A percentile compares a stretch with the other conserved stretches of the same genome.
phyloP scores from a whole-genome alignment of 257 asterid genomes.

The Solanum sitiens region DNA sequence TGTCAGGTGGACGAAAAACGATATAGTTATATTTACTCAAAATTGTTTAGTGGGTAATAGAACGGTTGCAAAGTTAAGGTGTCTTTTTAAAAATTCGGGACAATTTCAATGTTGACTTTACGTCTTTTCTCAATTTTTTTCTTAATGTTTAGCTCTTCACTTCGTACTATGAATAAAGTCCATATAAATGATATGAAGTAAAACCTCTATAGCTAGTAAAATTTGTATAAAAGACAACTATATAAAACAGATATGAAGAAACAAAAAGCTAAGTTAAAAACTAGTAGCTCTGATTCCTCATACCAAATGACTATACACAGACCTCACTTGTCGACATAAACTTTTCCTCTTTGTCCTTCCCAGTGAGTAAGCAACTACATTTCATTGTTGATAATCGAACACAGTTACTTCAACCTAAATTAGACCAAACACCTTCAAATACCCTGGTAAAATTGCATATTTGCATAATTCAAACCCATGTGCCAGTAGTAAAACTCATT shows the following conservation, averaged over 20 bases:
- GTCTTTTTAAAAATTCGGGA: too few species aligned
- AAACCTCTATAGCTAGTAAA: not conserved
- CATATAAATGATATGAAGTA: not conserved
- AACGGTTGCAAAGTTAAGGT: too few species aligned
- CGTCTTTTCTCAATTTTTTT: not conserved
- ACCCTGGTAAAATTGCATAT: not conserved
- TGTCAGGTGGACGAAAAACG: too few species aligned
- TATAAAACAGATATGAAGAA: not conserved
- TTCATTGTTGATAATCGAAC: not conserved
- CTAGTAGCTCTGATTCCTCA: not conserved
- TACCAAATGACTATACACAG: not conserved
- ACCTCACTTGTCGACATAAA: not conserved
- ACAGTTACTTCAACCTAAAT: not conserved
- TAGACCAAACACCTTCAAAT: not conserved
- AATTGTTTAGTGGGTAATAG: too few species aligned
- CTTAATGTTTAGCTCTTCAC: not conserved
- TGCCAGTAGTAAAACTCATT: not conserved
- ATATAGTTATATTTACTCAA: too few species aligned
- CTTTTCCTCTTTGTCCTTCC: not conserved
- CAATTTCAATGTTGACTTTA: too few species aligned
- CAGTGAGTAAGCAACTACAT: not conserved
- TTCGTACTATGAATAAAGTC: not conserved
- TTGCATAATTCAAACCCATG: not conserved
- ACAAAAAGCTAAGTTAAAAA: not conserved
- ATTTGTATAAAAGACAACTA: not conserved